These are phyloP conservation scores for Trichosporon coremiiforme DNA, from an alignment of 1,284 basidiomycete species.

Conservation along the genomic window DNA sequence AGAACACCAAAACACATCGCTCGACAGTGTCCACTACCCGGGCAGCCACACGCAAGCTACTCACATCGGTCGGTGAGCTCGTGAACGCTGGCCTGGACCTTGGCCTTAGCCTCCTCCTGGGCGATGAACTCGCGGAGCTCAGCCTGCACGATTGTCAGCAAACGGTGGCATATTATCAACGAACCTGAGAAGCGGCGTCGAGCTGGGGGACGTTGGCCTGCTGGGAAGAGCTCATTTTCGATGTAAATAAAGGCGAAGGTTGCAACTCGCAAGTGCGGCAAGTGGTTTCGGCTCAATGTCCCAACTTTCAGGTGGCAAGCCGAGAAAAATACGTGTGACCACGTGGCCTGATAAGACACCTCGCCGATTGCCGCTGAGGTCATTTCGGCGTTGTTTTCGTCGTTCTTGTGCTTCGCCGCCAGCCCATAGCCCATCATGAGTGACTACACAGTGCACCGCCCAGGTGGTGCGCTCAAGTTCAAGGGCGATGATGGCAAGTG, in stretches of 20 bases:
- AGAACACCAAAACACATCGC: no score
- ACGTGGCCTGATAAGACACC: not conserved
- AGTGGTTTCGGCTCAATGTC: slow-evolving; percentile 13
- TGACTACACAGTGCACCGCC: slow-evolving; percentile 76
- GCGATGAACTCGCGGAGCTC: slow-evolving; percentile 84
- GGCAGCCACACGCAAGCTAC: slow-evolving; percentile 22
- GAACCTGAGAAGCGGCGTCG: slow-evolving; percentile 73
- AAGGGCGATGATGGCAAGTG: slow-evolving; percentile 83
- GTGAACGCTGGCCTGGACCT: slow-evolving; percentile 65
- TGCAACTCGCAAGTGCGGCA: slow-evolving; percentile 8
- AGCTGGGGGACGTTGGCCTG: slow-evolving; percentile 58
- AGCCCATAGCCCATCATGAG: slow-evolving; percentile 54
- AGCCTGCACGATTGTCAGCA: slow-evolving; percentile 61
- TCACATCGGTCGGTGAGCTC: slow-evolving; percentile 55
- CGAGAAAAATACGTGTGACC: slow-evolving; percentile 10
- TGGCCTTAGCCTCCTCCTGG: slow-evolving; percentile 81
- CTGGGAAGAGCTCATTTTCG: slow-evolving; percentile 24
- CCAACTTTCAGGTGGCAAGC: slow-evolving; percentile 13
- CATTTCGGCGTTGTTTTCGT: slow-evolving; percentile 15
- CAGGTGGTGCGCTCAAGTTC: slow-evolving; percentile 85
- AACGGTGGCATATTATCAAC: slow-evolving; percentile 30
- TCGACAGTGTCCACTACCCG: no score
- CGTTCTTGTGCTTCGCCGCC: slow-evolving; percentile 8
- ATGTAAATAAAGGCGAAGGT: not conserved
- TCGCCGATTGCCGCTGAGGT: slow-evolving; percentile 5